phyloP scores from a whole-genome alignment of 2,329 filamentous ascomycete genomes.

The Sphaerulina vaccinii region DNA sequence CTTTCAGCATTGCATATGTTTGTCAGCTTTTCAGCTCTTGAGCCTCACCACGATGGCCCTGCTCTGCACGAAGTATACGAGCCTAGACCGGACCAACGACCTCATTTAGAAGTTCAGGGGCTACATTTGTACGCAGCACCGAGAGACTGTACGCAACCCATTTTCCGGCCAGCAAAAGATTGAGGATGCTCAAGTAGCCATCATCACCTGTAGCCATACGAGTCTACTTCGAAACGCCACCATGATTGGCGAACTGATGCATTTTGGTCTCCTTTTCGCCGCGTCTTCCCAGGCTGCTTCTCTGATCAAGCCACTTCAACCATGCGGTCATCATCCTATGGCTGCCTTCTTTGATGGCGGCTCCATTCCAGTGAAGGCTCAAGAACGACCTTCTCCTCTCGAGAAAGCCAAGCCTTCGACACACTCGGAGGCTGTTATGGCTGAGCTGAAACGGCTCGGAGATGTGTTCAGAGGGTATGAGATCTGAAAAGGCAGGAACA shows the following conservation, averaged over 20 bases:
- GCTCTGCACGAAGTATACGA: background rate
- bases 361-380: background rate
- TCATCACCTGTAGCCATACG: no score
- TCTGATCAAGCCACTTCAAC: background rate
- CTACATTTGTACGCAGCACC: background rate
- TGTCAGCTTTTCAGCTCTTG: no score
- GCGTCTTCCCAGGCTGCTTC: background rate
- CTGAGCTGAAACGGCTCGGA: background rate
- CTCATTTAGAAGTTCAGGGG: background rate
- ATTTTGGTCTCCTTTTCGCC: background rate
- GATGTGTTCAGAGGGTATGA: background rate
- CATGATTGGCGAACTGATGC: background rate
- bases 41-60: conserved; percentile 1
- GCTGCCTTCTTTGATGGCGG: background rate
- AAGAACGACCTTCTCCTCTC: background rate
- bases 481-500: no score
- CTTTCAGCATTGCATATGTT: no score
- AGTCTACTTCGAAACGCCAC: background rate
- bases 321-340: background rate
- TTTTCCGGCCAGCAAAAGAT: no score
- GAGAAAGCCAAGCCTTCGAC: background rate
- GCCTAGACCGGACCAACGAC: background rate
- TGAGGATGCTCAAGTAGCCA: no score
- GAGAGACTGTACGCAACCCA: no score
- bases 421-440: background rate